phyloP scores from a whole-genome alignment of 176 grass and related monocot genomes.

The Musa itinerans region DNA sequence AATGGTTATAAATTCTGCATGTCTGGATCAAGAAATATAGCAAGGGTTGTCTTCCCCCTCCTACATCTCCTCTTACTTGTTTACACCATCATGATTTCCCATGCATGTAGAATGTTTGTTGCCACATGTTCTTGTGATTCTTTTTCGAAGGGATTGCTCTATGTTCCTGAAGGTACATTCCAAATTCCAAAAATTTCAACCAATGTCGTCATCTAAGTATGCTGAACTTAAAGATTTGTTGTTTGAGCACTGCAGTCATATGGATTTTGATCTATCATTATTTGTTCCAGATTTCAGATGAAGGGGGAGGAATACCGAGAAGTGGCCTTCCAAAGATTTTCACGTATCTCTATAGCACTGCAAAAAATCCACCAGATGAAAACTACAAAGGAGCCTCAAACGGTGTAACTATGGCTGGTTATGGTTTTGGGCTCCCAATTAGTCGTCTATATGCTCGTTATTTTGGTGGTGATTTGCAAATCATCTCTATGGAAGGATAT shows the following conservation, averaged over 20 bases:
- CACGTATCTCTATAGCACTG: constrained; percentile 94
- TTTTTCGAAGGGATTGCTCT: too few relatives aligned
- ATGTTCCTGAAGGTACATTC: not conserved
- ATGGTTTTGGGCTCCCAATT: constrained; percentile 88
- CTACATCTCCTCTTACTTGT: too few relatives aligned
- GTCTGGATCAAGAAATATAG: too few relatives aligned
- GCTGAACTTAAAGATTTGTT: not conserved
- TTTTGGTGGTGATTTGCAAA: constrained; percentile 93
- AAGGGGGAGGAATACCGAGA: constrained; percentile 95
- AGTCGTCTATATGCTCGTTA: constrained; percentile 93
- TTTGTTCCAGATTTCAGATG: constrained; percentile 77
- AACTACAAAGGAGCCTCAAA: constrained; percentile 45
- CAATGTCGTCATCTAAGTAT: not conserved
- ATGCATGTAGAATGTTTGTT: too few relatives aligned
- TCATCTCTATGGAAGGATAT: constrained; percentile 99
- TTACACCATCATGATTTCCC: too few relatives aligned
- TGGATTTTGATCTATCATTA: not conserved
- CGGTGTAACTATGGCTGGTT: constrained; percentile 89
- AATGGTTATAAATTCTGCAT: too few relatives aligned
- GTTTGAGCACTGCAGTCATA: not conserved
- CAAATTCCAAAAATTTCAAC: not conserved
- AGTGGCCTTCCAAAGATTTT: constrained; percentile 90
- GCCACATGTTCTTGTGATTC: too few relatives aligned
- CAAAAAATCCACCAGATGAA: constrained; percentile 71
- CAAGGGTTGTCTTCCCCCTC: too few relatives aligned